Evolutionary conservation across 2,329 filamentous ascomycete genomes (phyloP).

Genomic region (Talaromyces sp.): DNA sequence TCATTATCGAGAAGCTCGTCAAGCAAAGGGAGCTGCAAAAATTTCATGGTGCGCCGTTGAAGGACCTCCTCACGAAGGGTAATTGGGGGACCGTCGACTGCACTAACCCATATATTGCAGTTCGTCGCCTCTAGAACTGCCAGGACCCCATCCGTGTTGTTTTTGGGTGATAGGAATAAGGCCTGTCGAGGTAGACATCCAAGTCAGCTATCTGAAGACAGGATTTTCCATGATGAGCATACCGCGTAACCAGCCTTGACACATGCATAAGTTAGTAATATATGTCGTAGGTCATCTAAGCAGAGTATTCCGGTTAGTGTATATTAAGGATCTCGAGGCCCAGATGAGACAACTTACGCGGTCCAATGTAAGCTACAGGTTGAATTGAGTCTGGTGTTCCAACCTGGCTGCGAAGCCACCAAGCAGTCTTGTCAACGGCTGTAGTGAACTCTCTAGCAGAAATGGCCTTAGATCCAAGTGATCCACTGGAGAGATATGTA

Average conservation of each 20-base stretch:
- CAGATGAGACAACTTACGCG: not conserved
- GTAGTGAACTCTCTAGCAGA: not conserved
- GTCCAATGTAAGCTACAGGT: conserved; percentile 10
- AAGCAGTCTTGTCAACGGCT: conserved; percentile 7
- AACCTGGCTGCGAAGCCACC: conserved; percentile 6
- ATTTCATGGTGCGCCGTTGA: not conserved
- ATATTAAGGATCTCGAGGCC: not conserved
- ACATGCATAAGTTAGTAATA: conserved; percentile 7
- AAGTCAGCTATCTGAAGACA: too few species aligned
- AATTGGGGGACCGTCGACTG: not conserved
- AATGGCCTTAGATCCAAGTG: not conserved
- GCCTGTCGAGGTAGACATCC: not conserved
- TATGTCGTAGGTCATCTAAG: conserved; percentile 5
- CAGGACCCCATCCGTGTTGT: conserved; percentile 1
- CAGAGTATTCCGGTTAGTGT: not conserved
- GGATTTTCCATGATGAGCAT: not conserved
- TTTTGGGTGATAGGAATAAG: conserved; percentile 8
- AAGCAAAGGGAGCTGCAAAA: conserved; percentile 5
- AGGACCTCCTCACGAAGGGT: not conserved
- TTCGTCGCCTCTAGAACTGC: not conserved
- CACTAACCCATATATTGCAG: conserved; percentile 5
- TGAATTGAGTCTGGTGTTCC: not conserved
- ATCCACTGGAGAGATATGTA: not conserved
- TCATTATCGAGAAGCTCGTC: not conserved
- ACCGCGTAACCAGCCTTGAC: conserved; percentile 7